Conservation (phyloP, 208 protist genomes). For the Trypanosoma brucei region DNA sequence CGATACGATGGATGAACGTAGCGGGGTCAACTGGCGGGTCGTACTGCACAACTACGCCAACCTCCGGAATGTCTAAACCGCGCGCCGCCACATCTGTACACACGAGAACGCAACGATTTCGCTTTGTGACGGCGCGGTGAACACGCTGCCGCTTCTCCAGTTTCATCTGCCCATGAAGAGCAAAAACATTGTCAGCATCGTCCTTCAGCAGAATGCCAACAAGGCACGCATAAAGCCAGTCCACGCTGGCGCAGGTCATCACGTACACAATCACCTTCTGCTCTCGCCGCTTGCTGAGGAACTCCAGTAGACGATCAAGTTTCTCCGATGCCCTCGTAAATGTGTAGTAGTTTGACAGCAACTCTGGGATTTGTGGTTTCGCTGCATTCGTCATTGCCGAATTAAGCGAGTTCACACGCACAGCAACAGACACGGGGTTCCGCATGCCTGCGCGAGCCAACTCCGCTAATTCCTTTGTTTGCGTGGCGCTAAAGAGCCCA, state of each 20-base stretch:
- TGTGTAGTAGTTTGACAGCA: conserved; percentile 84
- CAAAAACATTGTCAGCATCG: conserved; percentile 62
- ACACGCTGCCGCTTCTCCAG: conserved; percentile 82
- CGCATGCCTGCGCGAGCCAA: conserved; percentile 87
- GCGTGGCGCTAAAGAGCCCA: conserved; percentile 91
- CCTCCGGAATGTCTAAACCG: conserved; percentile 94
- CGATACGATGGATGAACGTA: conserved; percentile 96
- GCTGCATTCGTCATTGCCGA: conserved; percentile 30
- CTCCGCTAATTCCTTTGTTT: conserved; percentile 89
- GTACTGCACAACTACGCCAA: conserved; percentile 96
- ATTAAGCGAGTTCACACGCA: conserved; percentile 45
- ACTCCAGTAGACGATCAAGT: conserved; percentile 83
- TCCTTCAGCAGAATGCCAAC: conserved; percentile 53
- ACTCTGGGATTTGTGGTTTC: conserved; percentile 87
- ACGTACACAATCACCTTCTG: conserved; percentile 92
- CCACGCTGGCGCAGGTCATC: conserved; percentile 90
- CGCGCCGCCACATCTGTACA: conserved; percentile 95
- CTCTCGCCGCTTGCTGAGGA: conserved; percentile 43
- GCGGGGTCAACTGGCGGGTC: conserved; percentile 93
- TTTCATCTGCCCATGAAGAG: conserved; percentile 91
- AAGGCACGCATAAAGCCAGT: conserved; percentile 85
- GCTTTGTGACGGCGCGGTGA: conserved; percentile 63
- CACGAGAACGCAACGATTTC: conserved; percentile 86
- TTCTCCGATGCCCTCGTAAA: conserved; percentile 76
- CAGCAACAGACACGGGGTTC: conserved; percentile 86